Base-by-base conservation (phyloP, 2,329 filamentous ascomycete genomes). In the Colletotrichum tanaceti region DNA sequence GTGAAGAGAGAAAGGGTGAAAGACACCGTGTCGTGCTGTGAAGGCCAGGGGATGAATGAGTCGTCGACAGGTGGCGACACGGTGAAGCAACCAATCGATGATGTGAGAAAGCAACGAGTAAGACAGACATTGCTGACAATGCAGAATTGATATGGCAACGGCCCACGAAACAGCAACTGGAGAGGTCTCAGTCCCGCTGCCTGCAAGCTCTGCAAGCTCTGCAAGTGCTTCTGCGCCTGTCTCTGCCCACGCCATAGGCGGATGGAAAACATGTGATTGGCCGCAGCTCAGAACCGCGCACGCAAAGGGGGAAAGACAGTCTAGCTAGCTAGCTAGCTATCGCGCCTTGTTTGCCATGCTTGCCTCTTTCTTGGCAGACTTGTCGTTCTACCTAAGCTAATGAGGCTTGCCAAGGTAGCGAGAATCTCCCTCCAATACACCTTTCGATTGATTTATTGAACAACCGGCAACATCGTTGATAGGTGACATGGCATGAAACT, bases 221-320 rank as follows among this genome's bases (percentile, higher is more conserved):
- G 49, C 54, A 7, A 60, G 24, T 47, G 32, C 10, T 41, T 35
- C 47, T 11, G 13, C 32, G 47, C 24, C 46, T 38, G 38, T 63
- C 22, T 57, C 11, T 57, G 53, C 52, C 47, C 54, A 49, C 35
- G 61, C 32, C 47, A 49, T 52, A 60, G 61, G 65, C 62, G 24
- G 62, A 14, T 44, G 18, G 39, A 43, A 66, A 57, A 28, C 49
- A 66, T 66, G 55, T 70, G 63, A 67, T 67, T 70, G 66, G 62
- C 14, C 32, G 22, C 28, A 38, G 24, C 14, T 41, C n/a, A 10
- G 39, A 13, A 39, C 22, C 16, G 55, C 5, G 24, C 20, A 46
- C 3, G 35, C 24, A 41, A 41, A 35, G 28, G 47, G 16, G 20
- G 20, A 18, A 18, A 20, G 32, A 39, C 39, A 11, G 39, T 24